These are phyloP conservation scores for Nicotiana noctiflora DNA, from an alignment of 257 asterid species.

Conservation along the genomic window DNA sequence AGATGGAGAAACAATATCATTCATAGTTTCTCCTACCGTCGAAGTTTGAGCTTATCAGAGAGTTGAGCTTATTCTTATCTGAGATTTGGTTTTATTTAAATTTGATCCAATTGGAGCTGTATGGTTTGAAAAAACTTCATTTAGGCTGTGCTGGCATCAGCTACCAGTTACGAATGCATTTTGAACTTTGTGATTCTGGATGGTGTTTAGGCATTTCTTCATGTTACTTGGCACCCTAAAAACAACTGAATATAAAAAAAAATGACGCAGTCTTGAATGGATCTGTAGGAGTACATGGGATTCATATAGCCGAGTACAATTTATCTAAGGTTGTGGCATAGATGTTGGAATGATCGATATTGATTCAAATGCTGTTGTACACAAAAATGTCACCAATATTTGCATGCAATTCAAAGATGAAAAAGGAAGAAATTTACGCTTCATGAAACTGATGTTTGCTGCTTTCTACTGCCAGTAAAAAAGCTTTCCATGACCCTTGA, in stretches of 20 bases:
- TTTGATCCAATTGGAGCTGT: conserved; percentile 8
- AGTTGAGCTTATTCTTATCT: not conserved
- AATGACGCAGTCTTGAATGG: not conserved
- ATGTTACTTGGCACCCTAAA: not conserved
- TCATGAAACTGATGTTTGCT: conserved; percentile 1
- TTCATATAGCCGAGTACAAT: not conserved
- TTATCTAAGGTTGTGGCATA: not conserved
- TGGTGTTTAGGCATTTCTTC: not conserved
- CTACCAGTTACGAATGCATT: not conserved
- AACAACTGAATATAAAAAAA: not conserved
- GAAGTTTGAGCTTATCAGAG: not conserved
- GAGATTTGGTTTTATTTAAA: not conserved
- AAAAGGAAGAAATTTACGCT: not conserved
- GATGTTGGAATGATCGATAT: not conserved
- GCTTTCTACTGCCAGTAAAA: not conserved
- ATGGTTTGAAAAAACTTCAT: not conserved
- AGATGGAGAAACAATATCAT: not conserved
- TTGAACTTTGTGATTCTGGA: conserved; percentile 8
- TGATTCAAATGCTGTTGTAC: not conserved
- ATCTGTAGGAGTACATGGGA: not conserved
- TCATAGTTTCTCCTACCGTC: not conserved
- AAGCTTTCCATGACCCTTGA: not conserved
- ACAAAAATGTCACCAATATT: not conserved
- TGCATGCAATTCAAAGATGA: not conserved
- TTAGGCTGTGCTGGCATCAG: not conserved